phyloP scores from a whole-genome alignment of 2,329 filamentous ascomycete species.

The Hymenoscyphus linearis region DNA sequence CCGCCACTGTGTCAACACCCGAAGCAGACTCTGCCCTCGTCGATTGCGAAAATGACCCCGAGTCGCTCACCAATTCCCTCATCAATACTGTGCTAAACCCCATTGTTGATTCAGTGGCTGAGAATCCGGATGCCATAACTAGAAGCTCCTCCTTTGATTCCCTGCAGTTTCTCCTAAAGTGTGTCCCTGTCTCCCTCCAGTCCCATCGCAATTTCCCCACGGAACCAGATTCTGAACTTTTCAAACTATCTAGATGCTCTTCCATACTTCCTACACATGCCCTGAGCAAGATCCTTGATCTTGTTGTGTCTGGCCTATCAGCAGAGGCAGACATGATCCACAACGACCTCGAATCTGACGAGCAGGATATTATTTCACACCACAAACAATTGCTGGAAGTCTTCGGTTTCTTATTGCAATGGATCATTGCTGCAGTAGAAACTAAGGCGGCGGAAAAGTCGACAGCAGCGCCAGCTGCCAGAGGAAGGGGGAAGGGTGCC shows the following conservation, averaged over 20 bases:
- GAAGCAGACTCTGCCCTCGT: constrained; percentile 79
- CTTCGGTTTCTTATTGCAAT: constrained; percentile 90
- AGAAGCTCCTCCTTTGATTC: constrained; percentile 81
- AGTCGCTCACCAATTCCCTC: constrained; percentile 65
- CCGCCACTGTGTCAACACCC: constrained; percentile 72
- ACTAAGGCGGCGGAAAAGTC: constrained; percentile 89
- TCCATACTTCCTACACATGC: constrained; percentile 73
- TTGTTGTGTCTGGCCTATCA: constrained; percentile 79
- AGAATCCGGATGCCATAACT: constrained; percentile 83
- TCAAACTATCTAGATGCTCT: constrained; percentile 68
- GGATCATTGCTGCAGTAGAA: constrained; percentile 92
- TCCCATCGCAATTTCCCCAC: constrained; percentile 31
- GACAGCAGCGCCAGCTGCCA: constrained; percentile 61
- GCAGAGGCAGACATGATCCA: constrained; percentile 81
- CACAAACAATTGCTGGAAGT: constrained; percentile 92
- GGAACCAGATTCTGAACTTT: constrained; percentile 57
- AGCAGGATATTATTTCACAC: constrained; percentile 78
- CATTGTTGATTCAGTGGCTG: constrained; percentile 87
- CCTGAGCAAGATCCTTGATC: constrained; percentile 87
- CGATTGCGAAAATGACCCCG: constrained; percentile 89
- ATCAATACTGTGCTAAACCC: constrained; percentile 85
- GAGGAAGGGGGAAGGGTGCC: constrained; percentile 70
- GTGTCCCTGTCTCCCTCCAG: constrained; percentile 53
- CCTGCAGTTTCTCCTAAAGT: constrained; percentile 95
- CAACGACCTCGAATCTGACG: constrained; percentile 82